These are phyloP conservation scores for Trichoderma simmonsii DNA, from an alignment of 2,329 filamentous ascomycete genomes.

Conservation along the genomic window DNA sequence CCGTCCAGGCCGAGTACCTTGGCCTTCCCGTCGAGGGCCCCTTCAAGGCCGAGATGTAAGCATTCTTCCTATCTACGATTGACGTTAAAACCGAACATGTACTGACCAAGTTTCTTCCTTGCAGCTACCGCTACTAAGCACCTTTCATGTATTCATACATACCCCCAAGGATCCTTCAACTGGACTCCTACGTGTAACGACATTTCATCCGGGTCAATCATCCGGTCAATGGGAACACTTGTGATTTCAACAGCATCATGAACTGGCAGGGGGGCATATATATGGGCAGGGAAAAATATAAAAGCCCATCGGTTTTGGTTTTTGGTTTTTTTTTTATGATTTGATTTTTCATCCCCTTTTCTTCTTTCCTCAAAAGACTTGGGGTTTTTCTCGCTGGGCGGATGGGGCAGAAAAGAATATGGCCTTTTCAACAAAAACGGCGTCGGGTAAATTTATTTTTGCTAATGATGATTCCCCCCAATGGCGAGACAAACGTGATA, in stretches of 20 bases:
- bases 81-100: neutral
- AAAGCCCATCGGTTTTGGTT: conserved; percentile 27
- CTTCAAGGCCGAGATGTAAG: conserved; percentile 92
- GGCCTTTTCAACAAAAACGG: conserved; percentile 42
- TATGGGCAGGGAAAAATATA: conserved; percentile 30
- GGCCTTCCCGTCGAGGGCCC: conserved; percentile 81
- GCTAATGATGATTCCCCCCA: conserved; percentile 37
- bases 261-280: conserved; percentile 38
- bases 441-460: conserved; percentile 34
- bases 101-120: conserved; percentile 19
- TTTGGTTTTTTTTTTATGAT: neutral
- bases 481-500: conserved; percentile 27
- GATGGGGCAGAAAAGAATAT: conserved; percentile 34
- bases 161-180: conserved; percentile 40
- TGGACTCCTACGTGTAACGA: conserved; percentile 39
- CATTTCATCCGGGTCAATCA: conserved; percentile 29
- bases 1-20: conserved; percentile 92
- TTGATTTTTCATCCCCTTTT: neutral
- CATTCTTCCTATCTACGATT: conserved; percentile 21
- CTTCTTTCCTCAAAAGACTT: conserved; percentile 22
- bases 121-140: conserved; percentile 46
- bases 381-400: conserved; percentile 29
- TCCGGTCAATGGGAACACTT: conserved; percentile 36
- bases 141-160: conserved; percentile 29
- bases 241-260: conserved; percentile 46